phyloP scores from a whole-genome alignment of 768 basidiomycete genomes.

The Tephrocybe sp. region DNA sequence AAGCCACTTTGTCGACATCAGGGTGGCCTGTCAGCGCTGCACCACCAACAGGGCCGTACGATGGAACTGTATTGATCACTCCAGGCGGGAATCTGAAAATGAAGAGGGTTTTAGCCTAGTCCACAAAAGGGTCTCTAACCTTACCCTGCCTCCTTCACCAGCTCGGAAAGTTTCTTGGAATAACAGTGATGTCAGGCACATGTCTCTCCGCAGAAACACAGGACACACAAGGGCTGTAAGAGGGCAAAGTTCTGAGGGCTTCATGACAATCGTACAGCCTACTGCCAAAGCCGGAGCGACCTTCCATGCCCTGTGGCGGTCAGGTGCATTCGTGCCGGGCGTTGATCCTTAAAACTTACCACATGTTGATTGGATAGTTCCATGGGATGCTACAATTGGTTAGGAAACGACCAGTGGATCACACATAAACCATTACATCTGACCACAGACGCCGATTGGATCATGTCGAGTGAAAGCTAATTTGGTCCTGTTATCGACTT shows the following conservation, averaged over 20 bases:
- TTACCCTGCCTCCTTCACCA: slow-evolving; percentile 82
- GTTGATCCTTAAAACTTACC: slow-evolving; percentile 37
- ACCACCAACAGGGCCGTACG: slow-evolving; percentile 78
- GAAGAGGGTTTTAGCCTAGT: not conserved
- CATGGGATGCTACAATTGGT: slow-evolving; percentile 67
- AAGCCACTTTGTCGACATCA: slow-evolving; percentile 92
- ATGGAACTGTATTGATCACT: slow-evolving; percentile 86
- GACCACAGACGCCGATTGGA: slow-evolving; percentile 92
- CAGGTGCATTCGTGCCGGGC: not conserved
- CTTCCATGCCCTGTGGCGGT: slow-evolving; percentile 72
- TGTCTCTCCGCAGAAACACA: not conserved
- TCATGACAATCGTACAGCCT: slow-evolving; percentile 94
- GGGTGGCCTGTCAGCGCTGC: slow-evolving; percentile 79
- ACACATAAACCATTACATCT: slow-evolving; percentile 56
- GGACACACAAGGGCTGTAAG: slow-evolving; percentile 70
- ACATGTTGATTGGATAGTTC: slow-evolving; percentile 92
- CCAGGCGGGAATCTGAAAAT: slow-evolving; percentile 78
- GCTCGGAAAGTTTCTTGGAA: slow-evolving; percentile 73
- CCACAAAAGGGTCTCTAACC: slow-evolving; percentile 7
- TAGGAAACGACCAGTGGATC: not conserved
- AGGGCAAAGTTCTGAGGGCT: slow-evolving; percentile 86
- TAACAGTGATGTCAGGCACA: slow-evolving; percentile 5
- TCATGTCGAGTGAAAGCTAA: slow-evolving; percentile 85
- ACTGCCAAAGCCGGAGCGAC: slow-evolving; percentile 88
- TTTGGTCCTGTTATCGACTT: slow-evolving; percentile 77